Conservation (phyloP, 305 asterid species). For the Striga hermonthica region DNA sequence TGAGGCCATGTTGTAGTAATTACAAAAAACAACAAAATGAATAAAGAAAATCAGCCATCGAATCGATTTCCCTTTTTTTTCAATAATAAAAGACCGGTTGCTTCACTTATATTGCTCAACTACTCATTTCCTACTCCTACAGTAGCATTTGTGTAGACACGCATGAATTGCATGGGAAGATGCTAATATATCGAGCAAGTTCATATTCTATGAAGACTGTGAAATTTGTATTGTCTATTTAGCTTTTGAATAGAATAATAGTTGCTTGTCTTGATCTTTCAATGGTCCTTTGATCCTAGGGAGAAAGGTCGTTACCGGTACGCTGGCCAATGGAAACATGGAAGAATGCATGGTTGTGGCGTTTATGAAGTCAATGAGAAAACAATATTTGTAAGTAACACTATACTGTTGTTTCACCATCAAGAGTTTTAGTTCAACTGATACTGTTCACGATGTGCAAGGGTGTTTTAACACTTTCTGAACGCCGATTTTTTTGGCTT, state of each 20-base stretch:
- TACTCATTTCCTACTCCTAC: constrained; percentile 1
- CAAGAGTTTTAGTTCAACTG: no score
- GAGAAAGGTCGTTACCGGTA: constrained; percentile 94
- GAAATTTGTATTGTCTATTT: not conserved
- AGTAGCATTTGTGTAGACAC: constrained; percentile 11
- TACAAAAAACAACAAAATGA: constrained; percentile 10
- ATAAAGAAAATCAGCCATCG: not conserved
- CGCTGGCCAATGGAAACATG: constrained; percentile 99
- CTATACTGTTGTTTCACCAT: constrained; percentile 16
- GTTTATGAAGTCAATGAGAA: constrained; percentile 88
- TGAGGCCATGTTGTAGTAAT: not conserved
- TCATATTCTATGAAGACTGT: constrained; percentile 1
- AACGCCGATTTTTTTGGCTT: no score
- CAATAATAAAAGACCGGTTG: constrained; percentile 3
- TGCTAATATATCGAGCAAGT: constrained; percentile 8
- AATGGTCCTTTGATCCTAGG: constrained; percentile 43
- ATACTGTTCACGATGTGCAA: no score
- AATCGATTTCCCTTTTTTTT: not conserved
- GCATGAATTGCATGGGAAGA: constrained; percentile 6
- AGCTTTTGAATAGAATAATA: constrained; percentile 3
- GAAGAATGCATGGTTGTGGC: constrained; percentile 98
- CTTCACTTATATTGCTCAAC: constrained; percentile 1
- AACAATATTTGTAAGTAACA: constrained; percentile 55
- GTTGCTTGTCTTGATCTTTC: constrained; percentile 21
- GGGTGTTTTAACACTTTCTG: no score